phyloP scores from a whole-genome alignment of 352 stramenopile genomes.

The Thraustochytrium sp. region DNA sequence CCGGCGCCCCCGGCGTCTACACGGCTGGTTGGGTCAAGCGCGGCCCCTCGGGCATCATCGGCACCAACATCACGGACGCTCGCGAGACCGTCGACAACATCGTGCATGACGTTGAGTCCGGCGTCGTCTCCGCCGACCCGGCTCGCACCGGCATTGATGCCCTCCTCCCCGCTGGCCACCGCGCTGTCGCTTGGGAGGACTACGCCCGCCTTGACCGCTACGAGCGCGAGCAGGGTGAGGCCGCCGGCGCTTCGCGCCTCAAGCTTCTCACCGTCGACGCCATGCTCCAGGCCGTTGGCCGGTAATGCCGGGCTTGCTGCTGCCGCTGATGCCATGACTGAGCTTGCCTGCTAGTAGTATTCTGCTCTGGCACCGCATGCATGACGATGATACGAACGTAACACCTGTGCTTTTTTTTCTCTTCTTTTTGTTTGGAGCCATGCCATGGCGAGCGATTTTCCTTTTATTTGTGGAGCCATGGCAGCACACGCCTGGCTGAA shows the following conservation, averaged over 20 bases:
- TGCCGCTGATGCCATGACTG: no score
- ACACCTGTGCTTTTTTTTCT: no score
- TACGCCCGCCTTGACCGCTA: neutral
- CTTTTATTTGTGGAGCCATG: no score
- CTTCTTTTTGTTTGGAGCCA: no score
- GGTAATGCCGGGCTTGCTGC: no score
- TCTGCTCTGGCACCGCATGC: neutral
- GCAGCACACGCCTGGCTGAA: no score
- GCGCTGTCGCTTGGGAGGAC: neutral
- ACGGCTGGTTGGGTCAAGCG: constrained; percentile 95
- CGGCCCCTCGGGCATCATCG: constrained; percentile 93
- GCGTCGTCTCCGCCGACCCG: neutral
- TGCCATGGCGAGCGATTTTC: no score
- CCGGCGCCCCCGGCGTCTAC: constrained; percentile 75
- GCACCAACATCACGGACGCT: constrained; percentile 94
- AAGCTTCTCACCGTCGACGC: neutral
- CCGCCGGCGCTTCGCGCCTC: neutral
- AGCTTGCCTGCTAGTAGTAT: neutral
- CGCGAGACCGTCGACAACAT: constrained; percentile 88
- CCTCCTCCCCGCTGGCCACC: neutral
- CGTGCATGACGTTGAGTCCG: constrained; percentile 68
- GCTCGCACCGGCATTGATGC: neutral
- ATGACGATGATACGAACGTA: no score
- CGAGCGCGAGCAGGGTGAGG: neutral
- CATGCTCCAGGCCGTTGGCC: neutral